Base-by-base conservation (phyloP, 176 grass and related monocot species). In the Phragmites australis region DNA sequence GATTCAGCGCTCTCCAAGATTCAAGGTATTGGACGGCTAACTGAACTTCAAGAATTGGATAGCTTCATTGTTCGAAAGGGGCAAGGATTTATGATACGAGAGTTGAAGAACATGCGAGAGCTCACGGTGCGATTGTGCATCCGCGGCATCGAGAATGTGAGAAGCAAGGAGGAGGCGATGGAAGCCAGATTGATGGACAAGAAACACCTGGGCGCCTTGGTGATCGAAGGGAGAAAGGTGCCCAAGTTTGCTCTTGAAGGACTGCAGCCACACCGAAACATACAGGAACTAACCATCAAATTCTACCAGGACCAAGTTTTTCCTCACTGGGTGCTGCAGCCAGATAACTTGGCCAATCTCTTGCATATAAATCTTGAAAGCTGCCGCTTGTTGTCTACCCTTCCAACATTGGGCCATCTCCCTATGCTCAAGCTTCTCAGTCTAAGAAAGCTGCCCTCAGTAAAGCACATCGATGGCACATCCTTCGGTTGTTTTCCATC, bases 71-170 rank as follows among this genome's bases (percentile, higher is more conserved):
- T 25, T 80, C 18, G 42, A 31, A 75, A 44, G 54, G 25, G 17
- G 43, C 72, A 74, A 21, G 84, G 84, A 18, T 76, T 79, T 8
- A 65, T 29, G 72, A 61, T 90, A 74, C 59, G 60, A 25, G 84
- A 90, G 18, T 56, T 90, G 60, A 83, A 80, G 47, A 64, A 90
- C 37, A 53, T 90, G 65, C 77, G 43, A 34, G 84, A 90, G 73
- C 75, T 90, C 6, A 56, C 23, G 22, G 79, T 59, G 7, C 12
- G 52, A 43, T 11, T 90, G 16, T 59, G n/a, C 74, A 87, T 87
- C 34, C 41, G 29, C 7, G 63, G 29, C 31, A 58, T 85, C 21
- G 72, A 90, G 11, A 68, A 75, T 25, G 65, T 90, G 10, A 50
- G 31, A 59, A 86, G 58, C 37, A 87, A 26, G 70, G 56, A 60